Conservation (phyloP, 2,329 filamentous ascomycete genomes). For the Beauveria rudraprayagi region DNA sequence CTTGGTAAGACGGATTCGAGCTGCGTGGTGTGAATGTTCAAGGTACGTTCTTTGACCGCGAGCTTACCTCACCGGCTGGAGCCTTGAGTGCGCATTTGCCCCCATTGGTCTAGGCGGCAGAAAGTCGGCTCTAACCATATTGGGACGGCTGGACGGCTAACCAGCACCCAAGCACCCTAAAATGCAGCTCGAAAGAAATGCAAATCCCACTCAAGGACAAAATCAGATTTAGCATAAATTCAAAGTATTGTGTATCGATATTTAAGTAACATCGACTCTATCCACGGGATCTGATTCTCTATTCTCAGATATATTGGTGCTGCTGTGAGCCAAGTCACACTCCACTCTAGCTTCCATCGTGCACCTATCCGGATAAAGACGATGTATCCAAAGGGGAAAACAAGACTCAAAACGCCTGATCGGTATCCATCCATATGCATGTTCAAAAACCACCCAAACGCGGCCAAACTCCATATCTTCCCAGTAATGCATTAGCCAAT, state of each 20-base stretch:
- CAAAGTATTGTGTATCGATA: background rate
- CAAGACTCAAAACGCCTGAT: background rate
- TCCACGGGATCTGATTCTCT: background rate
- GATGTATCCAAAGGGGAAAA: background rate
- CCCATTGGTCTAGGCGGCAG: constrained; percentile 9
- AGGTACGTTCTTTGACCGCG: constrained; percentile 10
- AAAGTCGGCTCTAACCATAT: constrained; percentile 10
- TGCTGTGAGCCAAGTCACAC: background rate
- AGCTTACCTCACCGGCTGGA: constrained; percentile 36
- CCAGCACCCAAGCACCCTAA: background rate
- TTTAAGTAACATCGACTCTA: background rate
- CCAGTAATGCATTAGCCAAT: background rate
- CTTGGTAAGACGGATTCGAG: background rate
- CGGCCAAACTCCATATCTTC: background rate
- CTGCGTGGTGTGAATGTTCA: background rate
- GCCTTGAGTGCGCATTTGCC: constrained; percentile 13
- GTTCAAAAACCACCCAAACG: background rate
- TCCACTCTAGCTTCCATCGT: no score
- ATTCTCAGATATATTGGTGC: background rate
- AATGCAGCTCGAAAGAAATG: background rate
- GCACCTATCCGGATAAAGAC: background rate
- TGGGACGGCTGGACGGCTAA: background rate
- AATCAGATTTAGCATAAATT: background rate
- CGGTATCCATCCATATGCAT: background rate
- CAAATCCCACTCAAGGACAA: background rate